Evolutionary conservation across 1,139 yeast species (phyloP), one percentile per base, ranked within the genome.

Genomic region (Nakaseomyces delphensis): DNA sequence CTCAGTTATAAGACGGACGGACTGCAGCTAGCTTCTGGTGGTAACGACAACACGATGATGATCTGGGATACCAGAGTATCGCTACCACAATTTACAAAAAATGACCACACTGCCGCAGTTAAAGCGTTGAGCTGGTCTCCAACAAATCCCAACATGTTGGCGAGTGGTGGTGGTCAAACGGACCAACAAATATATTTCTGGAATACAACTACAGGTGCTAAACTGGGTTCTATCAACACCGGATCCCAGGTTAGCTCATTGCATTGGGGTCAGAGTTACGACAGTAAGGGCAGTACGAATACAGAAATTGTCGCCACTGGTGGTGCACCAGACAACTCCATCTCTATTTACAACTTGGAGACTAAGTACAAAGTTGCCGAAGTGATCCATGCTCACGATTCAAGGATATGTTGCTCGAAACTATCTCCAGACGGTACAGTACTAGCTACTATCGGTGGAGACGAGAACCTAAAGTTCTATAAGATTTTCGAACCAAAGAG

Each of bases 41-140:
- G 97, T 24, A 91, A 91, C 61, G 98, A 91, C 61, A 91, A 91
- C 60, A 66, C 89, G 18, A 95, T 91, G 14, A 83, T 87, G 60
- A 82, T 91, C 43, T 91, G 98, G 98, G 98, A 91, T 60, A 83
- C 84, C 1, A 75, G 97, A 50, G 73, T 80, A n/a, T 68, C 72
- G 0, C 68, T 70, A 35, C 96, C 98, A 4, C 71, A 80, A 48
- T 85, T 81, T 61, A 69, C 82, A 16, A 85, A 87, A 59, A 75
- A 82, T 18, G 77, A 77, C 46, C 98, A 91, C 63, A 80, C 76
- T 35, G 96, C 97, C 0, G 98, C 98, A 0, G 96, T 91, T 13
- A 93, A 93, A 64, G 97, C 98, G 1, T 66, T 93, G 43, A 79
- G 93, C 13, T 93, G 96, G 96, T 85, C 95, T 59, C 98, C 97